Evolutionary conservation across 2,329 filamentous ascomycete genomes (phyloP).

Genomic region (Colletotrichum sojae): DNA sequence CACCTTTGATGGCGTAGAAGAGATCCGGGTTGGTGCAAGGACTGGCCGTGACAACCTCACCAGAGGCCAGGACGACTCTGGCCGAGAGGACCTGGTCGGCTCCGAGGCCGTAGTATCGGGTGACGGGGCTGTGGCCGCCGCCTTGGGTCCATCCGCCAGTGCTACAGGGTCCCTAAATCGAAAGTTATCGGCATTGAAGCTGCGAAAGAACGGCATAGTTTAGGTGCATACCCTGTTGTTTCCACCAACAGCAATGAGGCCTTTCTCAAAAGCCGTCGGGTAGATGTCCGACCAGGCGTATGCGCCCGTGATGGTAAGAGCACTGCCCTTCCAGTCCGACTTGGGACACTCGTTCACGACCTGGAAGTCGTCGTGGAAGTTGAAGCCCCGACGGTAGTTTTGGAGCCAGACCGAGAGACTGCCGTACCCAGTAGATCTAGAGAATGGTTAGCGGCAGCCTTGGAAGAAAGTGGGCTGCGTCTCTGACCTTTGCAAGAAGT

Average conservation of each 20-base stretch:
- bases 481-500: slow-evolving; percentile 38
- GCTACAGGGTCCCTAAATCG: slow-evolving; percentile 44
- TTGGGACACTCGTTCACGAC: slow-evolving; percentile 19
- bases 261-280: slow-evolving; percentile 50
- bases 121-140: slow-evolving; percentile 66
- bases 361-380: slow-evolving; percentile 54
- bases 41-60: slow-evolving; percentile 44
- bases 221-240: slow-evolving; percentile 16
- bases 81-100: slow-evolving; percentile 49
- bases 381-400: slow-evolving; percentile 52
- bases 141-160: slow-evolving; percentile 68
- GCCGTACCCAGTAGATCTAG: slow-evolving; percentile 63
- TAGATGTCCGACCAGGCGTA: slow-evolving; percentile 57
- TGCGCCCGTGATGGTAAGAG: slow-evolving; percentile 53
- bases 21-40: slow-evolving; percentile 45
- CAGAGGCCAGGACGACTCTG: slow-evolving; percentile 48
- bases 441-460: background rate
- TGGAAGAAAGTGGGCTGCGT: background rate
- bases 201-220: slow-evolving; percentile 21
- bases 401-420: slow-evolving; percentile 54
- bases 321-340: slow-evolving; percentile 53
- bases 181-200: slow-evolving; percentile 47
- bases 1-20: slow-evolving; percentile 50
- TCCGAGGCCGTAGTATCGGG: slow-evolving; percentile 53
- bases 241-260: slow-evolving; percentile 29